Conservation (phyloP, 202 grass and related monocot species). For the Elaeis oleifera region DNA sequence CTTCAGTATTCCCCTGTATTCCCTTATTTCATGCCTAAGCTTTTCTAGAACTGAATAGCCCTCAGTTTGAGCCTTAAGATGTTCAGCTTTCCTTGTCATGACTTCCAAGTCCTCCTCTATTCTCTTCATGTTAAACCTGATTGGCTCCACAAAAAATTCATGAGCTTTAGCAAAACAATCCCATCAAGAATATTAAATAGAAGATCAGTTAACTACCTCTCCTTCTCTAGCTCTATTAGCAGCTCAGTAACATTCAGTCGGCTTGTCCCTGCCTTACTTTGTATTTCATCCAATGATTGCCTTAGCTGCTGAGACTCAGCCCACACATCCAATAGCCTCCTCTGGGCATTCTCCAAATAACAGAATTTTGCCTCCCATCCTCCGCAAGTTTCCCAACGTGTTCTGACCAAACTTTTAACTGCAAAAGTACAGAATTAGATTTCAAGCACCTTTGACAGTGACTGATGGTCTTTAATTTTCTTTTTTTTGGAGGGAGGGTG, state of each 20-base stretch:
- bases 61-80: slow-evolving; percentile 53
- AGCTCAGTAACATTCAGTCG: slow-evolving; percentile 43
- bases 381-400: slow-evolving; percentile 48
- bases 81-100: slow-evolving; percentile 55
- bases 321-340: slow-evolving; percentile 41
- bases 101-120: slow-evolving; percentile 62
- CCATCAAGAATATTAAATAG: neutral
- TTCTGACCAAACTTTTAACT: slow-evolving; percentile 68
- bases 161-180: too few relatives aligned
- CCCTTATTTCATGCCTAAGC: slow-evolving; percentile 56
- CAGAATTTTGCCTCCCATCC: slow-evolving; percentile 47
- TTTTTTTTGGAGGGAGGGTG: too few relatives aligned
- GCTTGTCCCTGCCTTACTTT: slow-evolving; percentile 46
- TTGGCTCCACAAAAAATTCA: neutral
- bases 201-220: slow-evolving; percentile 46
- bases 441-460: too few relatives aligned
- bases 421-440: slow-evolving; percentile 1
- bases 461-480: too few relatives aligned
- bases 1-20: slow-evolving; percentile 78
- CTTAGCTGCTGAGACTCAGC: slow-evolving; percentile 45
- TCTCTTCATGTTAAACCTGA: slow-evolving; percentile 82
- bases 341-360: slow-evolving; percentile 37
- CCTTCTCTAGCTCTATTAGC: slow-evolving; percentile 69
- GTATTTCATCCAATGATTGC: slow-evolving; percentile 36
- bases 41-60: slow-evolving; percentile 55